A percentile compares a stretch with the other conserved stretches of the same genome.
These are phyloP conservation scores for Clonostachys byssicola DNA, from an alignment of 2,329 filamentous ascomycete genomes.

Conservation along the genomic window DNA sequence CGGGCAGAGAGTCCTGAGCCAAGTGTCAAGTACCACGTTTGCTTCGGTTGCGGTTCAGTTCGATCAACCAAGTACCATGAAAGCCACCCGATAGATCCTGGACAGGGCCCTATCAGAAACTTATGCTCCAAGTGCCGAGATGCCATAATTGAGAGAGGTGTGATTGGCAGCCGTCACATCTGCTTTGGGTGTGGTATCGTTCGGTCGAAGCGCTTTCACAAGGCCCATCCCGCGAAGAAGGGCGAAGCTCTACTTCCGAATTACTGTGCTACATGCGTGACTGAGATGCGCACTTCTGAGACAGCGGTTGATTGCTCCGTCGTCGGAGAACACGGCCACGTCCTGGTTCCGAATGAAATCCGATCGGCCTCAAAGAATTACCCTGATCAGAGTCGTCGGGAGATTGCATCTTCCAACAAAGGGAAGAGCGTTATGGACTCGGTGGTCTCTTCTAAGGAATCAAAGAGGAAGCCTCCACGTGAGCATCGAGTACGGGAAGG, in stretches of 20 bases:
- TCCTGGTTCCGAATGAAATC: no score
- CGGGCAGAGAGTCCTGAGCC: no score
- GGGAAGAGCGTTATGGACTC: no score
- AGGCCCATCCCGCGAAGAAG: slow-evolving; percentile 8
- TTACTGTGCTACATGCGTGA: slow-evolving; percentile 21
- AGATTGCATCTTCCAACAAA: no score
- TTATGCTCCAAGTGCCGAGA: slow-evolving; percentile 27
- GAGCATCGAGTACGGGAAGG: no score
- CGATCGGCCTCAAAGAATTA: no score
- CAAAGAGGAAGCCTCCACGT: no score
- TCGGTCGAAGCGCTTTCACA: slow-evolving; percentile 15
- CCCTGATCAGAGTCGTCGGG: no score
- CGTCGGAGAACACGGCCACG: neutral
- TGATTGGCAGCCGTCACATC: slow-evolving; percentile 24
- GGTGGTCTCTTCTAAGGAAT: no score
- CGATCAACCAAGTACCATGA: slow-evolving; percentile 27
- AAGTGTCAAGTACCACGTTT: slow-evolving; percentile 6
- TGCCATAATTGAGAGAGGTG: slow-evolving; percentile 10
- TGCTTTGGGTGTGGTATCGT: slow-evolving; percentile 27
- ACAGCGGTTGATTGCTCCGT: slow-evolving; percentile 16
- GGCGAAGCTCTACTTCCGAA: slow-evolving; percentile 20
- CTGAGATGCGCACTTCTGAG: slow-evolving; percentile 13
- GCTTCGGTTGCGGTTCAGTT: slow-evolving; percentile 25
- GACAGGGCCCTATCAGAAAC: slow-evolving; percentile 18
- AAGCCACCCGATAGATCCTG: slow-evolving; percentile 18